These are phyloP conservation scores for Calcarisporium arbuscula DNA, from an alignment of 2,329 filamentous ascomycete species.

Conservation along the genomic window DNA sequence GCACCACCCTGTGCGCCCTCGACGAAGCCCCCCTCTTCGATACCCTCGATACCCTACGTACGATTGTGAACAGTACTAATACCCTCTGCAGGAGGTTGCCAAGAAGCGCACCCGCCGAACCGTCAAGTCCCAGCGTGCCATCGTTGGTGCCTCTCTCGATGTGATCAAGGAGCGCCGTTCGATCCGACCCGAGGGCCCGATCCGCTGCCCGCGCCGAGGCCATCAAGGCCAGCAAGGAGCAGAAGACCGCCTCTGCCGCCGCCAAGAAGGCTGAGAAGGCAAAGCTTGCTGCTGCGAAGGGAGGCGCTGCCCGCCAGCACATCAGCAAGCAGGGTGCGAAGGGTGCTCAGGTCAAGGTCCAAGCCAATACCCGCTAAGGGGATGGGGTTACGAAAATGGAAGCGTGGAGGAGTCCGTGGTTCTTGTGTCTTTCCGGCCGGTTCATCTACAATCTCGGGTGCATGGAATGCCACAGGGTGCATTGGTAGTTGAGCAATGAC, in stretches of 20 bases:
- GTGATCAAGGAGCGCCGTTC: constrained; percentile 99
- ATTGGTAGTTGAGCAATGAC: constrained; percentile 36
- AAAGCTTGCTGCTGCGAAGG: constrained; percentile 78
- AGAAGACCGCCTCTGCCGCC: constrained; percentile 81
- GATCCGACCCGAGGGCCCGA: constrained; percentile 92
- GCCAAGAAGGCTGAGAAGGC: constrained; percentile 99
- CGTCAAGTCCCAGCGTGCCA: constrained; percentile 97
- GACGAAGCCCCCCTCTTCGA: too few species aligned
- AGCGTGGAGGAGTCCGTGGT: constrained; percentile 27
- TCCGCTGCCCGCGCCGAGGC: constrained; percentile 81
- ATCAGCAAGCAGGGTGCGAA: constrained; percentile 96
- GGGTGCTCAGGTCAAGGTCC: constrained; percentile 80
- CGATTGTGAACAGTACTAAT: constrained; percentile 29
- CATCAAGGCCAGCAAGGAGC: constrained; percentile 98
- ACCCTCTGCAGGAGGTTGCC: constrained; percentile 77
- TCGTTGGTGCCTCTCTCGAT: constrained; percentile 98
- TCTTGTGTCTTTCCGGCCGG: constrained; percentile 37
- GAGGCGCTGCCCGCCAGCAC: constrained; percentile 66
- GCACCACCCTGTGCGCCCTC: too few species aligned
- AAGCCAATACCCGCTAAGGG: constrained; percentile 70
- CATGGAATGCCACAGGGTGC: constrained; percentile 36
- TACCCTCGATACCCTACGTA: too few species aligned
- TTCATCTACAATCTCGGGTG: constrained; percentile 35
- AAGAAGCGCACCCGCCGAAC: constrained; percentile 99
- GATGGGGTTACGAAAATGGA: constrained; percentile 10